These are phyloP conservation scores for Saccharum spontaneum DNA, from an alignment of 176 grass and related monocot species.

Conservation along the genomic window DNA sequence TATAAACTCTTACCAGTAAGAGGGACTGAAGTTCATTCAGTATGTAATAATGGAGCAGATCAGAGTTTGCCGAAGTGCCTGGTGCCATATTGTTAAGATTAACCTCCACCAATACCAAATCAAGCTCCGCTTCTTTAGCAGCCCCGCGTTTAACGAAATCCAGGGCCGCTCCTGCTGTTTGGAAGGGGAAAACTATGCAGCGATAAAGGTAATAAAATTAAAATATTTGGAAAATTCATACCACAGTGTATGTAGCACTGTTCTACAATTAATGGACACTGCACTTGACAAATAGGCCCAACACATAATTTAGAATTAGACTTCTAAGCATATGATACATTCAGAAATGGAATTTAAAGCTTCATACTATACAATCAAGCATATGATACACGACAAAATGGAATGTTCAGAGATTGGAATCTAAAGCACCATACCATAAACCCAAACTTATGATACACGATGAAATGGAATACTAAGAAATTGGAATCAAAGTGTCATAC, in stretches of 20 bases:
- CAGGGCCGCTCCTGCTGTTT: constrained; percentile 8
- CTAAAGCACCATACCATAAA: no score
- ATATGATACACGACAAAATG: background rate
- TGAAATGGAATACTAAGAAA: no score
- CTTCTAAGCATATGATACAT: background rate
- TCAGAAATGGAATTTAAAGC: background rate
- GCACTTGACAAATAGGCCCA: background rate
- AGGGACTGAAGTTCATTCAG: constrained; percentile 30
- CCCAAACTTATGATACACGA: no score
- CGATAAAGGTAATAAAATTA: background rate
- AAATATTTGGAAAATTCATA: constrained; percentile 16
- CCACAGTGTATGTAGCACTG: background rate
- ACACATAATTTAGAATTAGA: constrained; percentile 7
- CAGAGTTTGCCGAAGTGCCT: constrained; percentile 1
- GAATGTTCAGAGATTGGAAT: no score
- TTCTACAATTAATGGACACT: background rate
- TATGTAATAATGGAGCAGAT: constrained; percentile 18
- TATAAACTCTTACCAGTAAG: constrained; percentile 31
- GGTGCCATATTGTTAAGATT: background rate
- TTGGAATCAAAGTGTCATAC: background rate
- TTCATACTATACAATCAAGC: background rate
- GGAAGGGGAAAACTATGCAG: constrained; percentile 28
- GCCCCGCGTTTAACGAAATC: constrained; percentile 25
- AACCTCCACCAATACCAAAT: constrained; percentile 44
- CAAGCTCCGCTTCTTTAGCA: constrained; percentile 21